phyloP scores from a whole-genome alignment of 176 grass and related monocot species.

The Carex kokanica region DNA sequence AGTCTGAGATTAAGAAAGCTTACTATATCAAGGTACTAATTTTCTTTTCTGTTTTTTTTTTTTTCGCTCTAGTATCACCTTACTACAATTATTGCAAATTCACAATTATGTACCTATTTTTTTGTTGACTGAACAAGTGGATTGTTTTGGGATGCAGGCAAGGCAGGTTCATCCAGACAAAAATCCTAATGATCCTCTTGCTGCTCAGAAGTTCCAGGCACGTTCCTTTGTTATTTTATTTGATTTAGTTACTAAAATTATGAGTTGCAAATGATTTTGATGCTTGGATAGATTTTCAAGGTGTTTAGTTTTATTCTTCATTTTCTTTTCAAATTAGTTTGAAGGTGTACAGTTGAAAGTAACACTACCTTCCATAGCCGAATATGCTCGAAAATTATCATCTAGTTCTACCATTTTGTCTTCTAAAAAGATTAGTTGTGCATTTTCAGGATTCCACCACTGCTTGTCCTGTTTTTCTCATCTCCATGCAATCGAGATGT shows the following conservation, averaged over 20 bases:
- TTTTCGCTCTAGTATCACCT: not conserved
- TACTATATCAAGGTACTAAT: conserved; percentile 80
- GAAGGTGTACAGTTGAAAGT: not conserved
- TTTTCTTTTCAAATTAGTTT: not conserved
- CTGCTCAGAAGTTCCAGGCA: conserved; percentile 84
- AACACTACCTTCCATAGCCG: not conserved
- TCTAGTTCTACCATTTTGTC: not conserved
- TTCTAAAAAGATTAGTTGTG: not conserved
- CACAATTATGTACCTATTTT: conserved; percentile 1
- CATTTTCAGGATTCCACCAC: not conserved
- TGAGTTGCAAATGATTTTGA: not conserved
- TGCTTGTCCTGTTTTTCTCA: not conserved
- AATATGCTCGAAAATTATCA: not conserved
- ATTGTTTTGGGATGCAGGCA: conserved; percentile 46
- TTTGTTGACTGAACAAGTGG: not conserved
- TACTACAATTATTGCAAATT: no score
- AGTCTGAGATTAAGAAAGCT: conserved; percentile 95
- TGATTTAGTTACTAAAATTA: not conserved
- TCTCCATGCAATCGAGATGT: not conserved
- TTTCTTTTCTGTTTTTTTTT: not conserved
- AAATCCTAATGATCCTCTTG: conserved; percentile 80
- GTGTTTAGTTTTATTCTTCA: not conserved
- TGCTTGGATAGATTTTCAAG: not conserved
- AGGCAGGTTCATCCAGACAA: conserved; percentile 95
- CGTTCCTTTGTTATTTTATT: conserved; percentile 14